Base-by-base conservation (phyloP, 2,329 filamentous ascomycete species). In the Malbranchea cinnamomea region DNA sequence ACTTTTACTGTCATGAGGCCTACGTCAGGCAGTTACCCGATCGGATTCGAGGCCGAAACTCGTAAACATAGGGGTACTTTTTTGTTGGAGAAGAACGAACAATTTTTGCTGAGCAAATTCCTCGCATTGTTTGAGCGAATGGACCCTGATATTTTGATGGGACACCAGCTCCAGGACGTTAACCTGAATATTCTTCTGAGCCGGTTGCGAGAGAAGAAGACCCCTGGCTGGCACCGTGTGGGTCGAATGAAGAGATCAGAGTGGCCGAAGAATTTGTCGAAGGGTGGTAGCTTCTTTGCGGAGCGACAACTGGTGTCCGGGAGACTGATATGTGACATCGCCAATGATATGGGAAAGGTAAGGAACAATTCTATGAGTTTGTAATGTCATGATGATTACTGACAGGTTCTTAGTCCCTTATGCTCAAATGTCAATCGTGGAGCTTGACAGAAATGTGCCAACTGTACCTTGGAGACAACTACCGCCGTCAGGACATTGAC, bases 351-450 rank as follows among this genome's bases (percentile, higher is more conserved):
- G 48, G 89, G 89, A 53, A 95, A 94, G 50, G 60, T 62, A 46
- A 39, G 44, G 22, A 29, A 18, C 11, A 24, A 14, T 23, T n/a
- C n/a, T 8, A 8, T 26, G 11, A 8, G 7, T 20, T 16, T 6
- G 14, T 19, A 19, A 10, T 14, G 16, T 22, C 23, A 5, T 23
- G 17, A n/a, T 27, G 13, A 30, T 17, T 32, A 29, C 48, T 58
- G 31, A 56, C 38, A 25, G 4, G 24, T 4, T 24, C 21, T 25
- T 43, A 63, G 62, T 94, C 87, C 7, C 71, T 84, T 41, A 95
- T 95, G 87, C 76, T 71, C 45, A 93, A 92, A 59, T 98, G 89
- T 53, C 87, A 94, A 54, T 92, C 85, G 3, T 98, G 89, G 89
- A 93, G 80, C 53, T 65, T 98, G 53, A 91, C 87, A 2, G 89